These are phyloP conservation scores for Echinochloa phyllopogon DNA, from an alignment of 176 grass and related monocot genomes.

Conservation along the genomic window DNA sequence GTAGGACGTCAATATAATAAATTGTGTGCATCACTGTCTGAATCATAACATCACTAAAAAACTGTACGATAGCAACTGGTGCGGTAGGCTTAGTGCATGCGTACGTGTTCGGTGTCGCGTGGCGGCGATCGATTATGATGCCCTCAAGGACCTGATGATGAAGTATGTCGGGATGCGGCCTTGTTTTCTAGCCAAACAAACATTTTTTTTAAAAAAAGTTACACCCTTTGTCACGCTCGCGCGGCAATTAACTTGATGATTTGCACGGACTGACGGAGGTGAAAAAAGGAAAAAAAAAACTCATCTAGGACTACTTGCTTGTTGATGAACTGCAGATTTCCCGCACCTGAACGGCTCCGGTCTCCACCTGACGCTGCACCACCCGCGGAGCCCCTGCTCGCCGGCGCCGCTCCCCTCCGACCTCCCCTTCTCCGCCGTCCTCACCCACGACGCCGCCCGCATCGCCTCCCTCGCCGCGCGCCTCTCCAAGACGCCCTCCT, in stretches of 20 bases:
- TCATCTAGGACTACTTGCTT: background rate
- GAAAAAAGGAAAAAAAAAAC: background rate
- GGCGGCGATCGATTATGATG: background rate
- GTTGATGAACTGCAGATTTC: slow-evolving; percentile 48
- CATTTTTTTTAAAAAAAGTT: background rate
- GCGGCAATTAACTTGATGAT: background rate
- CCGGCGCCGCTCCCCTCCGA: slow-evolving; percentile 53
- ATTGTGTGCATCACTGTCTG: slow-evolving; percentile 18
- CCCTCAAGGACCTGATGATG: too few species aligned
- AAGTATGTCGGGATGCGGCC: background rate
- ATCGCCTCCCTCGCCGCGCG: slow-evolving; percentile 61
- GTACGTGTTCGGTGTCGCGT: background rate
- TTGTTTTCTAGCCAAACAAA: background rate
- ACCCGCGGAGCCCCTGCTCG: slow-evolving; percentile 69
- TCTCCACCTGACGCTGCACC: slow-evolving; percentile 64
- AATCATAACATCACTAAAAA: slow-evolving; percentile 6
- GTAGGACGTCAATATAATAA: background rate
- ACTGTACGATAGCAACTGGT: slow-evolving; percentile 25
- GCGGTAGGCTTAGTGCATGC: slow-evolving; percentile 30
- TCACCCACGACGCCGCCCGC: slow-evolving; percentile 68
- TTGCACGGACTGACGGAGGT: background rate
- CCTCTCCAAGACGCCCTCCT: slow-evolving; percentile 56
- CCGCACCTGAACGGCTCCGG: slow-evolving; percentile 58
- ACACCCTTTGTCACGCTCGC: background rate
- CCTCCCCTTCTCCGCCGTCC: slow-evolving; percentile 62